Conservation (phyloP, 129 eudicot genomes). For the Tagetes erecta region DNA sequence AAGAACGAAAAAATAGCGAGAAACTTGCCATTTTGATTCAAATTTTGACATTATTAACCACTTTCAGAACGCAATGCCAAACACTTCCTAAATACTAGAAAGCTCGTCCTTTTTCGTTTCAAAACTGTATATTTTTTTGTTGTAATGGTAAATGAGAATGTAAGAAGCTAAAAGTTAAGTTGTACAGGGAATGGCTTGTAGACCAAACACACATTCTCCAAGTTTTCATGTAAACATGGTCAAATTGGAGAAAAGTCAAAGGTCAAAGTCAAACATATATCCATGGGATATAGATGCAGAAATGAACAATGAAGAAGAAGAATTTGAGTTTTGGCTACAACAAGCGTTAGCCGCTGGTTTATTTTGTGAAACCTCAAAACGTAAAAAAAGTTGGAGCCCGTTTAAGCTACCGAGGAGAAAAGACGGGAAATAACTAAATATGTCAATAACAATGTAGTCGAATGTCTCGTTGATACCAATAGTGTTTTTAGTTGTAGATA, state of each 20-base stretch:
- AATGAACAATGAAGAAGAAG: slow-evolving; percentile 90
- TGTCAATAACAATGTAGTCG: slow-evolving; percentile 54
- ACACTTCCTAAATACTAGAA: neutral
- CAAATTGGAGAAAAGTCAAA: slow-evolving; percentile 70
- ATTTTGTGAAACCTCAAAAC: slow-evolving; percentile 78
- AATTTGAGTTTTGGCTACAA: slow-evolving; percentile 89
- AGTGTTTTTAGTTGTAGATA: slow-evolving; percentile 20
- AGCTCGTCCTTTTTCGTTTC: neutral
- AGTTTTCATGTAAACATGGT: slow-evolving; percentile 98
- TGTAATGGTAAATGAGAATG: neutral
- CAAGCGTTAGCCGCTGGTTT: slow-evolving; percentile 93
- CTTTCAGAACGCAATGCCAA: neutral
- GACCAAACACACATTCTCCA: slow-evolving; percentile 93
- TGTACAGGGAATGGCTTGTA: slow-evolving; percentile 93
- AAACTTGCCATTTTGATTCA: no score
- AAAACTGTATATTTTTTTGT: no score
- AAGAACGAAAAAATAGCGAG: neutral
- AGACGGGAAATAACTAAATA: slow-evolving; percentile 24
- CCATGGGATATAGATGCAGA: slow-evolving; percentile 94
- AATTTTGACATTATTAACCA: no score
- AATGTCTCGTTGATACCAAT: slow-evolving; percentile 12
- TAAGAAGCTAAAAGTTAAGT: slow-evolving; percentile 9
- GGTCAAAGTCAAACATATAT: slow-evolving; percentile 65
- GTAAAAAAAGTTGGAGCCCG: slow-evolving; percentile 93
- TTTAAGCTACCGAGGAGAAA: slow-evolving; percentile 74